These are phyloP conservation scores for Amanita pseudoporphyria DNA, from an alignment of 768 basidiomycete genomes.

Conservation along the genomic window DNA sequence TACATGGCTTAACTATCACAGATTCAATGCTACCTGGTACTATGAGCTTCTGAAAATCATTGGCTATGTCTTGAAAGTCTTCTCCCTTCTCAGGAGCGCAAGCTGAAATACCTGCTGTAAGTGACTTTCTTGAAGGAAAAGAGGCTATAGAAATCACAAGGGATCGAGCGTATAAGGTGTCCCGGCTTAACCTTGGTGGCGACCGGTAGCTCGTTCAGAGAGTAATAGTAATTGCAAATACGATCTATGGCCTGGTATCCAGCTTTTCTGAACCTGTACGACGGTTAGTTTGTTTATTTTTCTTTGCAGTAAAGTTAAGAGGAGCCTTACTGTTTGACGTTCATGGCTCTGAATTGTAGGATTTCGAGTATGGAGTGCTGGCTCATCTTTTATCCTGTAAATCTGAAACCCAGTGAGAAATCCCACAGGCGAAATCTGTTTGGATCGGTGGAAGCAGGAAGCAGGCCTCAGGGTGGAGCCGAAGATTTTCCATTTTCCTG, in stretches of 20 bases:
- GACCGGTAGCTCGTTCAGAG: slow-evolving; percentile 54
- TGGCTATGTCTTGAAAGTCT: slow-evolving; percentile 57
- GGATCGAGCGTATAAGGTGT: slow-evolving; percentile 62
- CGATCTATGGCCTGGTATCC: slow-evolving; percentile 83
- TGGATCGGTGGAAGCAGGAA: neutral
- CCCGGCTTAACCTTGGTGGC: slow-evolving; percentile 74
- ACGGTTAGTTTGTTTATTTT: too few relatives aligned
- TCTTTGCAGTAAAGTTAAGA: neutral
- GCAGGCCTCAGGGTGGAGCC: too few relatives aligned
- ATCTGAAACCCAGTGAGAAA: neutral
- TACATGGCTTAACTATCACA: neutral
- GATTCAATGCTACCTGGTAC: slow-evolving; percentile 48
- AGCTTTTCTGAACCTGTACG: slow-evolving; percentile 65
- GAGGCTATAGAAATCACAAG: slow-evolving; percentile 34
- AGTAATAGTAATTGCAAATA: slow-evolving; percentile 83
- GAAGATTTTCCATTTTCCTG: neutral
- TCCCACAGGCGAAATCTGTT: neutral
- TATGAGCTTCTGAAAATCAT: slow-evolving; percentile 75
- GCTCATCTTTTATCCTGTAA: too few relatives aligned
- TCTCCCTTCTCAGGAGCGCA: slow-evolving; percentile 50
- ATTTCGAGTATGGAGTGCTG: too few relatives aligned
- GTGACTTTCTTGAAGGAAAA: neutral
- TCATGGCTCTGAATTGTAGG: too few relatives aligned
- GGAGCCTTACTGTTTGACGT: slow-evolving; percentile 34
- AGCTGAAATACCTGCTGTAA: neutral